Evolutionary conservation across 2,329 filamentous ascomycete genomes (phyloP).

Genomic region (Pseudogymnoascus sp.): DNA sequence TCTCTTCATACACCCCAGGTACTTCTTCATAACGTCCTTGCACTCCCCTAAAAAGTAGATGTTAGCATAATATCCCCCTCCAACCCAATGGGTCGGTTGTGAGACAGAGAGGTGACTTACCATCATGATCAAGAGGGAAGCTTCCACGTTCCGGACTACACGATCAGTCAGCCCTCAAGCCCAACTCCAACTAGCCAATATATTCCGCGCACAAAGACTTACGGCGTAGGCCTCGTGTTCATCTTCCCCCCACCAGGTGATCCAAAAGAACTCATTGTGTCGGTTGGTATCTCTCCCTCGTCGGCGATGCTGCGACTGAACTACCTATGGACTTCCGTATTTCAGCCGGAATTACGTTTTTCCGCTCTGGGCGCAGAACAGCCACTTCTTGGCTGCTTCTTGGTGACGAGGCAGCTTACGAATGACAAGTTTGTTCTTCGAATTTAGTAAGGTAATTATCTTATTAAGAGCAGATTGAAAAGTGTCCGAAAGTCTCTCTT

Average conservation of each 20-base stretch:
- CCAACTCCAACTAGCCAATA: not conserved
- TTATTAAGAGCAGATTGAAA: not conserved
- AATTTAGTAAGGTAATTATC: not conserved
- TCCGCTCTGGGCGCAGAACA: not conserved
- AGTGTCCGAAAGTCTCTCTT: not conserved
- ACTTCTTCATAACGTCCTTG: slow-evolving; percentile 78
- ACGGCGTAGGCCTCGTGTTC: slow-evolving; percentile 64
- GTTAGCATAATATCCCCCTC: slow-evolving; percentile 12
- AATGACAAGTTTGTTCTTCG: not conserved
- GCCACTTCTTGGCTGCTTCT: not conserved
- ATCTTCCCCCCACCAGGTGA: slow-evolving; percentile 60
- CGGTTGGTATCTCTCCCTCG: not conserved
- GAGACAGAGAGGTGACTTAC: slow-evolving; percentile 33
- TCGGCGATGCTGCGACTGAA: not conserved
- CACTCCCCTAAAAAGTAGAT: slow-evolving; percentile 64
- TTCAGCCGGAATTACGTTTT: not conserved
- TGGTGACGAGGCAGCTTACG: not conserved
- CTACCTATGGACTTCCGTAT: slow-evolving; percentile 5
- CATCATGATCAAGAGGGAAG: slow-evolving; percentile 94
- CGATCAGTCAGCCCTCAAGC: not conserved
- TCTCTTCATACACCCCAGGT: slow-evolving; percentile 81
- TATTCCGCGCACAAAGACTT: slow-evolving; percentile 31
- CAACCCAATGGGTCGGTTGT: slow-evolving; percentile 9
- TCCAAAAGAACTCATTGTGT: slow-evolving; percentile 58
- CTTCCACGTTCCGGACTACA: slow-evolving; percentile 79